Base-by-base conservation (phyloP, 208 protist genomes). In the Trichomonas tenax region DNA sequence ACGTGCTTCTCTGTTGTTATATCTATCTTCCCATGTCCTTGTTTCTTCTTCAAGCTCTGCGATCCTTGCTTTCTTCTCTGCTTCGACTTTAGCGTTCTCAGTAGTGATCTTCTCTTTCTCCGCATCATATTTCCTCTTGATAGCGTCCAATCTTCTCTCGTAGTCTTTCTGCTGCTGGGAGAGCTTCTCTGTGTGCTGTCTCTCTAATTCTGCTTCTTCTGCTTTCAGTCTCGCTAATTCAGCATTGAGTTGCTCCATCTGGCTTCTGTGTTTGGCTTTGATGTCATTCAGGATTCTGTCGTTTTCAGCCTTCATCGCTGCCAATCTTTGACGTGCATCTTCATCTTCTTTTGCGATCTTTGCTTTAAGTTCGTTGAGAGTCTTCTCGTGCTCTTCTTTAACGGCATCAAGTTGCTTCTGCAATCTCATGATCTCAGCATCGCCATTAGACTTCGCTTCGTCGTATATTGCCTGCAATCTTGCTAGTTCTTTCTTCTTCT, bases 31-130 rank as follows among this genome's bases (percentile, higher is more conserved):
- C 86, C 86, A 93, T 26, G 31, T 40, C 40, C 38, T 89, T 15
- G 82, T 46, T 89, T 93, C 86, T 41, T 41, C 44, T 93, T 93
- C 86, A 17, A 93, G 86, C 15, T 93, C 86, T 9, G 86, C 86
- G 21, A 93, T 93, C 51, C 8, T 40, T 38, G 44, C 9, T 51
- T 51, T 93, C 34, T 93, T 93, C 15, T 34, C 26, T 58, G 17
- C 31, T 51, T 93, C 86, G 31, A 93, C 46, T 51, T 93, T 44
- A 58, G 41, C 0, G 1, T 38, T 93, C 51, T 93, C 86, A 38
- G 41, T 93, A 15, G 41, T 93, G 26, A 93, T 58, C 46, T 93
- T 34, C 0, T 93, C 26, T 51, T 26, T 93, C 44, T 93, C 86
- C 38, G 23, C 14, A n/a, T 93, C 86, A 38, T 41, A 93, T 38